Percentiles rank a stretch among this genome's conserved stretches.
Conservation (phyloP, 2,329 filamentous ascomycete species). For the Beauveria australis region DNA sequence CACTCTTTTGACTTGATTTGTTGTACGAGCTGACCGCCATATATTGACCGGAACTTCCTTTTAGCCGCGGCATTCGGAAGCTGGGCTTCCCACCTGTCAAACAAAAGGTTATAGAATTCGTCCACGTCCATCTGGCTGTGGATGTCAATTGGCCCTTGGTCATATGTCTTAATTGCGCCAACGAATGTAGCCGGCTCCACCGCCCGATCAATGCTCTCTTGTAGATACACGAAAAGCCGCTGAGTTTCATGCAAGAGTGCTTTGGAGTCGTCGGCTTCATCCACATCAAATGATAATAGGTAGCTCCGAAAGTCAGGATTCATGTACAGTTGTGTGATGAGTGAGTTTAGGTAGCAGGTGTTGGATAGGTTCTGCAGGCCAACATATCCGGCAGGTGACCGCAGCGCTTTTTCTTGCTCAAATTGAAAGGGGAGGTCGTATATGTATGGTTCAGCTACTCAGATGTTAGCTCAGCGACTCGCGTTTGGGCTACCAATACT, state of each 20-base stretch:
- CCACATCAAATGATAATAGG: slow-evolving; percentile 58
- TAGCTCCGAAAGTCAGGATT: slow-evolving; percentile 81
- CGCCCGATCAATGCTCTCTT: slow-evolving; percentile 66
- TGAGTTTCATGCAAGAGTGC: slow-evolving; percentile 69
- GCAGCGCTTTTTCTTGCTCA: slow-evolving; percentile 60
- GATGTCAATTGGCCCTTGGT: slow-evolving; percentile 76
- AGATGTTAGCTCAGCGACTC: slow-evolving; percentile 31
- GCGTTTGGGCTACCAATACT: slow-evolving; percentile 29
- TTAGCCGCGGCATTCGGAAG: slow-evolving; percentile 61
- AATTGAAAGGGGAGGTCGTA: slow-evolving; percentile 55
- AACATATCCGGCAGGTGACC: slow-evolving; percentile 72
- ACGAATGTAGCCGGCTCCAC: slow-evolving; percentile 69
- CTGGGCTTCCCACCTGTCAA: slow-evolving; percentile 84
- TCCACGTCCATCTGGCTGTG: slow-evolving; percentile 95
- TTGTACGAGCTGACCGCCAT: slow-evolving; percentile 83
- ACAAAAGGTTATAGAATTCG: slow-evolving; percentile 91
- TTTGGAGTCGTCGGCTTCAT: slow-evolving; percentile 49
- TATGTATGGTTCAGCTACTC: slow-evolving; percentile 41
- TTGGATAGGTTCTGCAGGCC: slow-evolving; percentile 89
- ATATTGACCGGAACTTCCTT: slow-evolving; percentile 69
- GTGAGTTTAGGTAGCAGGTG: slow-evolving; percentile 94
- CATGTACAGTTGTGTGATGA: slow-evolving; percentile 94
- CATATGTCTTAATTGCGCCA: slow-evolving; percentile 69
- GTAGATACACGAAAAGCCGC: slow-evolving; percentile 75
- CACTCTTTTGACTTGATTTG: slow-evolving; percentile 96